Percentiles rank a stretch among this genome's conserved stretches.
These are phyloP conservation scores for Lichtheimia hyalospora DNA, from an alignment of 371 early-diverging fungal species.

Conservation along the genomic window DNA sequence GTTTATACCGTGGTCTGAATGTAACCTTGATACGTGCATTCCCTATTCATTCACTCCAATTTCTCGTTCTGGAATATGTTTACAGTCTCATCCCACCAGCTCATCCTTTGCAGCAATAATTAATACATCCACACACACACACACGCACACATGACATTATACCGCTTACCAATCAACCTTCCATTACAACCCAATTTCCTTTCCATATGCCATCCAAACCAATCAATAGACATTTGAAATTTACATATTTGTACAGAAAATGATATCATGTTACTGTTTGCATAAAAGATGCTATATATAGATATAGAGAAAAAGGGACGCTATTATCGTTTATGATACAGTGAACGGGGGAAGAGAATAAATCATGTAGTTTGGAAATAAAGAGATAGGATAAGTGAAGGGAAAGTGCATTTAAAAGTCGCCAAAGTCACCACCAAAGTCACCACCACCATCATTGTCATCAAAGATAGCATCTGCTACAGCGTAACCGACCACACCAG, in stretches of 20 bases:
- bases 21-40: constrained; percentile 79
- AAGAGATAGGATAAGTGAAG: not conserved
- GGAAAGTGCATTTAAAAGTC: constrained; percentile 1
- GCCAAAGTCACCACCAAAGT: constrained; percentile 22
- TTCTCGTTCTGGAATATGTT: constrained; percentile 59
- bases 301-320: too few species aligned
- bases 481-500: constrained; percentile 37
- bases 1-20: constrained; percentile 73
- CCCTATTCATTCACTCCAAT: constrained; percentile 81
- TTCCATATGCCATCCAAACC: too few species aligned
- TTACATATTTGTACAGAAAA: too few species aligned
- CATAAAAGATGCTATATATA: too few species aligned
- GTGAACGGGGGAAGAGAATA: not conserved
- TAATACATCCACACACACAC: not conserved
- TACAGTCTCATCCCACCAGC: constrained; percentile 37
- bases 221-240: too few species aligned
- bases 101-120: not conserved
- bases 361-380: not conserved
- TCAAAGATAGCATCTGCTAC: constrained; percentile 34
- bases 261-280: too few species aligned
- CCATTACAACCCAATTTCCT: too few species aligned
- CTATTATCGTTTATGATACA: not conserved
- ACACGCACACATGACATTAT: too few species aligned
- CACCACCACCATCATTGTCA: constrained; percentile 23
- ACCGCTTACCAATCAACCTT: too few species aligned